A percentile compares a stretch with the other conserved stretches of the same genome.
Evolutionary conservation across 345 rosid genomes (phyloP).

Genomic region (Eucalyptus shirleyi): DNA sequence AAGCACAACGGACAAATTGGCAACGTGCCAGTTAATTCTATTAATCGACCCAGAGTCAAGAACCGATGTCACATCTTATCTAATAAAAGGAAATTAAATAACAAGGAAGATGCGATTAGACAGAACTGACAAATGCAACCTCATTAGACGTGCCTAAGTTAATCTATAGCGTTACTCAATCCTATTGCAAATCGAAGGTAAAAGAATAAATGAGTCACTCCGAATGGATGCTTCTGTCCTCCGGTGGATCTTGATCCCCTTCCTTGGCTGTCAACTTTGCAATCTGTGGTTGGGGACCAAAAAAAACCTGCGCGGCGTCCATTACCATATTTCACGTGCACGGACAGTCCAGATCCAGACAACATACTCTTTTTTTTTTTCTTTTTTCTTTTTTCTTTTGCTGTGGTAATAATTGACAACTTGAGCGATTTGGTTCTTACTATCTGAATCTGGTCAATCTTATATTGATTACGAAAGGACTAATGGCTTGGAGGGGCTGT

Average conservation of each 20-base stretch:
- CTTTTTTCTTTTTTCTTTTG: not conserved
- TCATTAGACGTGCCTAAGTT: not conserved
- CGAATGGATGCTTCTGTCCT: not conserved
- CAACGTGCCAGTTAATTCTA: too few species aligned
- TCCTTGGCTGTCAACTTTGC: not conserved
- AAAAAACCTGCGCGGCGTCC: not conserved
- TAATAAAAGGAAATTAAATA: too few species aligned
- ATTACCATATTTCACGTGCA: not conserved
- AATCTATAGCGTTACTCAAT: not conserved
- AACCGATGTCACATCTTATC: too few species aligned
- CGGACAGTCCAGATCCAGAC: not conserved
- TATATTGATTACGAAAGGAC: not conserved
- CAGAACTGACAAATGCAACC: not conserved
- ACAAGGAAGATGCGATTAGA: not conserved
- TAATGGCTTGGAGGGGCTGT: not conserved
- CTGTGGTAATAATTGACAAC: not conserved
- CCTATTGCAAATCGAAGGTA: not conserved
- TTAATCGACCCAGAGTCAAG: too few species aligned
- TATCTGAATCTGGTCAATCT: not conserved
- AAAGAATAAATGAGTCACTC: not conserved
- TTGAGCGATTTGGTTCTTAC: not conserved
- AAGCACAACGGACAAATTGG: too few species aligned
- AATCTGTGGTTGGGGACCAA: not conserved
- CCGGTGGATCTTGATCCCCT: not conserved
- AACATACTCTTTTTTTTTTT: not conserved